These are phyloP conservation scores for Passalora sequoiae DNA, from an alignment of 2,329 filamentous ascomycete species.

Conservation along the genomic window DNA sequence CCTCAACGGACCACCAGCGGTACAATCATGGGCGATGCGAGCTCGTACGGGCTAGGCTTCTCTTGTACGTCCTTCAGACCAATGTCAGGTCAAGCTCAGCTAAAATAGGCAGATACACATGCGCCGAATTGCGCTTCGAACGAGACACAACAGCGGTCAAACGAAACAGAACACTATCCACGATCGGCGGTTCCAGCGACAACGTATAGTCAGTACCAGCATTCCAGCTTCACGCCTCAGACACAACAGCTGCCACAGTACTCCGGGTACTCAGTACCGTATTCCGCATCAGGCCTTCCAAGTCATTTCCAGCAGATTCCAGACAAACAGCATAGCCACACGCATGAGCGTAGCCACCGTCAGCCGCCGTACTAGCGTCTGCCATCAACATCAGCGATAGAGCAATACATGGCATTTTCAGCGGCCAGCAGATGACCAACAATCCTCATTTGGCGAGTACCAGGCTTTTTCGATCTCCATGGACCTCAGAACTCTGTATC, in stretches of 20 bases:
- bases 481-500: too few relatives aligned
- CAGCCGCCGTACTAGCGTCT: constrained; percentile 1
- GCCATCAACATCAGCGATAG: constrained; percentile 8
- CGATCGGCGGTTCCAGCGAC: constrained; percentile 19
- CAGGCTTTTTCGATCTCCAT: too few relatives aligned
- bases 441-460: too few relatives aligned
- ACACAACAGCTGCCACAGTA: constrained; percentile 28
- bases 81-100: neutral
- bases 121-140: constrained; percentile 17
- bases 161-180: constrained; percentile 15
- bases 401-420: too few relatives aligned
- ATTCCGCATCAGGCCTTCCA: constrained; percentile 16
- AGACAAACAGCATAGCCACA: too few relatives aligned
- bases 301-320: constrained; percentile 13
- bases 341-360: too few relatives aligned
- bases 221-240: constrained; percentile 21
- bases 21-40: constrained; percentile 13
- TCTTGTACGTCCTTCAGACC: constrained; percentile 28
- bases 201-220: constrained; percentile 27
- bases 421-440: constrained; percentile 6
- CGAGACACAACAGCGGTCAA: constrained; percentile 12
- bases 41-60: constrained; percentile 31
- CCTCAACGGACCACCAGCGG: constrained; percentile 20
- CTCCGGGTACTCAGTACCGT: constrained; percentile 17
- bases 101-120: constrained; percentile 18